Evolutionary conservation across 164 flowering plant species (phyloP), one percentile per base, ranked within the genome.

Genomic region (Platanus orientalis): DNA sequence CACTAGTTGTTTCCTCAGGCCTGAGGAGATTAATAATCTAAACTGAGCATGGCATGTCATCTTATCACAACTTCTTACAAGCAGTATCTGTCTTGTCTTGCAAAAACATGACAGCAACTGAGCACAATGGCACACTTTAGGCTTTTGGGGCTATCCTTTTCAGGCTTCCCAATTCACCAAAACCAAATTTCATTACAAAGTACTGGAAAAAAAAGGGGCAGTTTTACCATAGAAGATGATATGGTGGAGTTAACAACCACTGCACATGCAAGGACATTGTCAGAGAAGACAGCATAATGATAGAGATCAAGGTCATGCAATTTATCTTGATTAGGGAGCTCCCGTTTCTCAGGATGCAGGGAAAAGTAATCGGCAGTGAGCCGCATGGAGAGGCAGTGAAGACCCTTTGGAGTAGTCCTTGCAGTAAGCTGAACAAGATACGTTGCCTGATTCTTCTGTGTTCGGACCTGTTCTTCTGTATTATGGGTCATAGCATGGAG

Each of bases 321-420:
- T 48, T 77, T 81, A 50, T 80, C 75, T 69, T 78, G 79, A 74
- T 76, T 69, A 13, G 85, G 78, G 36, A 86, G 50, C 62, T 68
- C 73, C 57, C 83, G 77, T 53, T 84, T 69, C 71, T 85, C 84
- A 48, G 88, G 83, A 42, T 69, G 80, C 63, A 87, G 71, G 26
- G 78, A 57, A 73, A 88, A 92, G 70, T 85, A 95, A 69, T 88
- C 94, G 29, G 89, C 59, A 47, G 96, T 95, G 66, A 95, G 81
- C 73, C 79, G 76, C 99, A 92, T 87, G 40, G 92, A 74, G 39
- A 92, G 92, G 74, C 99, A 95, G 65, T 95, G 97, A 67, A 88
- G 83, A 47, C 92, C 99, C 76, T 85, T 95, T 6, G 99, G 81
- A 6, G 94, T 83, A 25, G 97, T 92, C 69, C 92, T 82, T 64